These are phyloP conservation scores for Lactarius tabidus DNA, from an alignment of 768 basidiomycete genomes.

Conservation along the genomic window DNA sequence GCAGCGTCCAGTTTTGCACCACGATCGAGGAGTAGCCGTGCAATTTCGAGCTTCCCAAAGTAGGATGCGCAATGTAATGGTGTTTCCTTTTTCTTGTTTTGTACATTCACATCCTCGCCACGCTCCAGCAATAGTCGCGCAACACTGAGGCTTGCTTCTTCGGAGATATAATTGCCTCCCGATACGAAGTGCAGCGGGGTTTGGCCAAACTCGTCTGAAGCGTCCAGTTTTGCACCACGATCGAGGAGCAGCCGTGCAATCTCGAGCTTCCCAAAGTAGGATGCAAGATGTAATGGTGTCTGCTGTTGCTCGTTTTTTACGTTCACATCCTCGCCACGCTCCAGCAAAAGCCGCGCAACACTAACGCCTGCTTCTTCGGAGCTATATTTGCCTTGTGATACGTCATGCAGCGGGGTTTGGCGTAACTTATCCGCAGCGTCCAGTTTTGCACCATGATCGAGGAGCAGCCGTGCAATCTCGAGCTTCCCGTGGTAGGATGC, in stretches of 20 bases:
- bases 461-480: too few species aligned
- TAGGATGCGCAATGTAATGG: too few species aligned
- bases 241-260: not conserved
- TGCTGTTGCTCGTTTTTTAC: not conserved
- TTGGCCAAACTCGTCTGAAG: not conserved
- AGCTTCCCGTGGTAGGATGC: too few species aligned
- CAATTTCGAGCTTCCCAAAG: not conserved
- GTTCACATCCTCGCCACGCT: not conserved
- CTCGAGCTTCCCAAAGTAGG: not conserved
- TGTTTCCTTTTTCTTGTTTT: too few species aligned
- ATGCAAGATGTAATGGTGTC: not conserved
- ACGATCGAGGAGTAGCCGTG: not conserved
- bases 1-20: not conserved
- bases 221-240: not conserved
- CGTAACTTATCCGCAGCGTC: too few species aligned
- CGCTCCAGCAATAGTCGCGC: not conserved
- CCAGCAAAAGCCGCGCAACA: not conserved
- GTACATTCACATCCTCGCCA: not conserved
- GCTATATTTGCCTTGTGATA: too few species aligned
- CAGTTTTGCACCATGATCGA: too few species aligned
- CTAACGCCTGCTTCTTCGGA: not conserved
- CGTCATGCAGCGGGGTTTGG: too few species aligned
- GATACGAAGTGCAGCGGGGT: not conserved
- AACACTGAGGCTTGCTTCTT: not conserved
- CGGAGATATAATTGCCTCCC: not conserved